These are phyloP conservation scores for Leccinum pachyderme DNA, from an alignment of 1,284 basidiomycete genomes.

Conservation along the genomic window DNA sequence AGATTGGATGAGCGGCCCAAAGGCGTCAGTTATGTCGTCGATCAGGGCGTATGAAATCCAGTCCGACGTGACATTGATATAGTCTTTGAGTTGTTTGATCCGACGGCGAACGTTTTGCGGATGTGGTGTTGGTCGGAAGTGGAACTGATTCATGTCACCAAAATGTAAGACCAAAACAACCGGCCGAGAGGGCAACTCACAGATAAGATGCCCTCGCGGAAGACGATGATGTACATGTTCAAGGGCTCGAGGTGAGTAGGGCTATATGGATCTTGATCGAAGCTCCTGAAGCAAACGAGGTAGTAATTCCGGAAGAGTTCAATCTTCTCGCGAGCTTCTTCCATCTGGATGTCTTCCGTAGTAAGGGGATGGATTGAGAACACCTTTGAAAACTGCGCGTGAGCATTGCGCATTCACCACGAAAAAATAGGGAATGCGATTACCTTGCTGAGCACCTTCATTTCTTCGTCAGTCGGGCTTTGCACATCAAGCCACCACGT, in stretches of 20 bases:
- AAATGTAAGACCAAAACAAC: conserved; percentile 1
- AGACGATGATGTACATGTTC: conserved; percentile 99
- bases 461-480: conserved; percentile 96
- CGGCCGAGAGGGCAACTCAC: conserved; percentile 36
- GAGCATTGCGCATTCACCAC: conserved; percentile 7
- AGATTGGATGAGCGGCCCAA: conserved; percentile 96
- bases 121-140: conserved; percentile 96
- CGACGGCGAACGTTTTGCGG: conserved; percentile 97
- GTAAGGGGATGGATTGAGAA: conserved; percentile 98
- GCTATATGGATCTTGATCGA: conserved; percentile 98
- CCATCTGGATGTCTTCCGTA: conserved; percentile 99
- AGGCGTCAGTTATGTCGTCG: conserved; percentile 99
- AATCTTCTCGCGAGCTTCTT: conserved; percentile 99
- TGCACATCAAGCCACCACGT: conserved; percentile 99
- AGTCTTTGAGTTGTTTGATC: conserved; percentile 99
- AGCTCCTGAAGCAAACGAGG: conserved; percentile 98
- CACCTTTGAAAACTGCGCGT: conserved; percentile 52
- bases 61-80: conserved; percentile 98
- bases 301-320: conserved; percentile 99
- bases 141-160: conserved; percentile 64
- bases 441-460: conserved; percentile 94
- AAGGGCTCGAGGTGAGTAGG: conserved; percentile 97
- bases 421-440: background rate
- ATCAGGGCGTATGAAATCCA: conserved; percentile 99
- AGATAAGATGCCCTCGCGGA: conserved; percentile 95